Base-by-base conservation (phyloP, 225 moss, liverwort and hornwort species). In the Asterella californica region DNA sequence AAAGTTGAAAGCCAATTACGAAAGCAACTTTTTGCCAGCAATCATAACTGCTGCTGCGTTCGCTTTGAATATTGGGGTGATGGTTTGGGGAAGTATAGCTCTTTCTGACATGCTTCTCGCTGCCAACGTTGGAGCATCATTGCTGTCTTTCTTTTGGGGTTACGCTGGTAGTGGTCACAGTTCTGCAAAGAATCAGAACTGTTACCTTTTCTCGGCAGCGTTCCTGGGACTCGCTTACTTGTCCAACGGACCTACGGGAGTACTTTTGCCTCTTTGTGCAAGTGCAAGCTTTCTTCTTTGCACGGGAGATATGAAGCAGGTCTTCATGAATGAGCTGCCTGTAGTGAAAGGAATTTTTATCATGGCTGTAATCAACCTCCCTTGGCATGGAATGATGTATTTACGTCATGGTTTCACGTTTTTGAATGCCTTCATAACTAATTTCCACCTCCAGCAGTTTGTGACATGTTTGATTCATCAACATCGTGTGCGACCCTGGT, bases 111-210 rank as follows among this genome's bases (percentile, higher is more conserved):
- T 93, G 92, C 88, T 93, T 62, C 66, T 90, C 45, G 88, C 88
- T 32, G 86, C 91, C 77, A 91, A 79, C 79, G 82, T 93, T 25
- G 92, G 89, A 70, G 91, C 84, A 79, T 84, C 92, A 27, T 83
- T 93, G 52, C 83, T 93, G 79, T 88, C 87, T 72, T 93, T 93
- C 81, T 93, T 90, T 80, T 93, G 92, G 92, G 92, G 86, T 62
- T 93, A 93, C 73, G 88, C 74, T 70, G 91, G 92, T 49, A 82
- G 68, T 64, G 83, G 80, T 66, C 73, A 82, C 29, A 80, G 81
- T 54, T 89, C 86, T 59, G 52, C 80, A 50, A 76, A 83, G 82
- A 76, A 91, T 77, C 42, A 70, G 36, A 90, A 88, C 85, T 85
- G 88, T 25, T 93, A 88, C 82, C 64, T 63, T 32, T 32, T 87